Evolutionary conservation across 805 yeast genomes (phyloP).

Genomic region (Priceomyces haplophilus): DNA sequence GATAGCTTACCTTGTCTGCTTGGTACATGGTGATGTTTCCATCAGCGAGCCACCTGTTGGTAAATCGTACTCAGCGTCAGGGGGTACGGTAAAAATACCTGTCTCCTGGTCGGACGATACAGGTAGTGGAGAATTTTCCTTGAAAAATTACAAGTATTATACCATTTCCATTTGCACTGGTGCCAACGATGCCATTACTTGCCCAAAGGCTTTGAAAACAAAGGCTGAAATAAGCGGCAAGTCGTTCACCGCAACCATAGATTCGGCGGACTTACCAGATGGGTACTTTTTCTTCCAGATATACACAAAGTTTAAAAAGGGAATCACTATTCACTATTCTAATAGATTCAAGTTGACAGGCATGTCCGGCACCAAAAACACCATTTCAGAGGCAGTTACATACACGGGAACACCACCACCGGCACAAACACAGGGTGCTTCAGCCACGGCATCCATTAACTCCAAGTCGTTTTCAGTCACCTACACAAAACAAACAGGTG

Average conservation of each 20-base stretch:
- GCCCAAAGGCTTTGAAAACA: constrained; percentile 26
- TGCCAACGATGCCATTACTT: constrained; percentile 45
- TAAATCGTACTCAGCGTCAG: constrained; percentile 35
- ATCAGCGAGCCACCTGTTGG: constrained; percentile 43
- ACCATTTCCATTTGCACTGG: constrained; percentile 70
- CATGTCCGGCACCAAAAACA: constrained; percentile 70
- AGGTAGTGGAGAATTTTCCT: constrained; percentile 36
- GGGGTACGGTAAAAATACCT: constrained; percentile 29
- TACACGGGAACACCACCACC: constrained; percentile 38
- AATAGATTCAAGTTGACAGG: constrained; percentile 62
- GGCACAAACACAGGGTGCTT: constrained; percentile 37
- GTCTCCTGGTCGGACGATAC: constrained; percentile 55
- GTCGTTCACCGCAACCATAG: constrained; percentile 42
- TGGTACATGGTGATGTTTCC: constrained; percentile 48
- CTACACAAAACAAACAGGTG: constrained; percentile 77
- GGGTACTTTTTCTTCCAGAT: constrained; percentile 79
- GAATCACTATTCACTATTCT: constrained; percentile 62
- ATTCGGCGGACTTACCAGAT: constrained; percentile 45
- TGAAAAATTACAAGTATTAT: constrained; percentile 42
- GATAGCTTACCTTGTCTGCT: constrained; percentile 5
- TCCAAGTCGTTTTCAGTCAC: constrained; percentile 57
- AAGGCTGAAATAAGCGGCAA: constrained; percentile 4
- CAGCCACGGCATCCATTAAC: constrained; percentile 15
- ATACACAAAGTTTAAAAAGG: constrained; percentile 40
- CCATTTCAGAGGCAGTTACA: constrained; percentile 29